Conservation (phyloP, 371 early-diverging fungal species). For the Massospora cicadina region DNA sequence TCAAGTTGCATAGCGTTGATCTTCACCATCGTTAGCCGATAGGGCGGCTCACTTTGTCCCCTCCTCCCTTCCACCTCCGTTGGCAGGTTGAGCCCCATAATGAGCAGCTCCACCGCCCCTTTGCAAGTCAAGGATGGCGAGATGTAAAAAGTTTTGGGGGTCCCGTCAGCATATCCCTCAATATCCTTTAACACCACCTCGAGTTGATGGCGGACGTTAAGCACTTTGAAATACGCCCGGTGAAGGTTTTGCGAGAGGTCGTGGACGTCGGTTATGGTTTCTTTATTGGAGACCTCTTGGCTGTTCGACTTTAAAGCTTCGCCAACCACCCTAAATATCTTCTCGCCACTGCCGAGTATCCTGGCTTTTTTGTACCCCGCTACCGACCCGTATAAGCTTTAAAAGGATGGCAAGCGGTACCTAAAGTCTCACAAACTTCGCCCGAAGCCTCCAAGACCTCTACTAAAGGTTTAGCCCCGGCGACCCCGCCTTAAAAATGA, state of each 20-base stretch:
- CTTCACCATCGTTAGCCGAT: background rate
- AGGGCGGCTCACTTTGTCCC: background rate
- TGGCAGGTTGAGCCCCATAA: background rate
- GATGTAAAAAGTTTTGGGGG: constrained; percentile 1
- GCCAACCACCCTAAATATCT: constrained; percentile 5
- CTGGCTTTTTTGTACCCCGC: too few species aligned
- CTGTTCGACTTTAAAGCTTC: background rate
- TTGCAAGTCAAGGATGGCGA: background rate
- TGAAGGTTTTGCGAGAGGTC: constrained; percentile 7
- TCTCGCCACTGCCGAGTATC: background rate
- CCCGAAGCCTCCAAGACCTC: too few species aligned
- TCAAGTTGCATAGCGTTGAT: background rate
- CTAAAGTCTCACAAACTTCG: too few species aligned
- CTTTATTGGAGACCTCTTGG: background rate
- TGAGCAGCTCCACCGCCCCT: background rate
- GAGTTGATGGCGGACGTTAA: background rate
- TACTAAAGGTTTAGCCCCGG: background rate
- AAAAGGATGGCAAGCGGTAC: too few species aligned
- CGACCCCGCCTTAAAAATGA: background rate
- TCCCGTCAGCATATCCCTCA: background rate
- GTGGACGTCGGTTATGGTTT: background rate
- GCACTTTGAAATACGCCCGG: constrained; percentile 6
- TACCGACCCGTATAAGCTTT: too few species aligned
- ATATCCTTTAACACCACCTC: background rate
- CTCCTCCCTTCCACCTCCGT: background rate